phyloP scores from a whole-genome alignment of 140 eudicot genomes.

The Flaveria floridana region DNA sequence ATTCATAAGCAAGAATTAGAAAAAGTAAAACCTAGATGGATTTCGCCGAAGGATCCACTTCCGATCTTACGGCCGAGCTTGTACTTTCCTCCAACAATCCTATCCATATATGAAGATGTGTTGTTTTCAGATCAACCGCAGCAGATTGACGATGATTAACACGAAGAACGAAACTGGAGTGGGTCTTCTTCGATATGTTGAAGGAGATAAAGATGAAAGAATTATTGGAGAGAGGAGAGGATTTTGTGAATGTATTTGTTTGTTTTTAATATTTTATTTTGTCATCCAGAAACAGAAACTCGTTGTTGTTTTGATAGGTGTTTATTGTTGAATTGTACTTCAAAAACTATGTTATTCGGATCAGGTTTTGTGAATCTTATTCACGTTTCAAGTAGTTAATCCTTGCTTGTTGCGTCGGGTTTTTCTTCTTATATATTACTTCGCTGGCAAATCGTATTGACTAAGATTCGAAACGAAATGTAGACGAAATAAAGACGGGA shows the following conservation, averaged over 20 bases:
- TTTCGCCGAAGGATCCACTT: slow-evolving; percentile 95
- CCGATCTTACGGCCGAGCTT: slow-evolving; percentile 99
- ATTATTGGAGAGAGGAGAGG: slow-evolving; percentile 41
- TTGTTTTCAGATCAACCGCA: slow-evolving; percentile 21
- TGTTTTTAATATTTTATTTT: background rate
- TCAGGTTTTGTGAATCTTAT: no score
- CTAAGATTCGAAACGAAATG: no score
- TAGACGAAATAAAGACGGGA: no score
- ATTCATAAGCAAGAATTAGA: slow-evolving; percentile 13
- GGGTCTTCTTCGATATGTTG: slow-evolving; percentile 3
- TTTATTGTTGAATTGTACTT: no score
- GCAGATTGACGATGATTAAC: slow-evolving; percentile 25
- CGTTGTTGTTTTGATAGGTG: no score
- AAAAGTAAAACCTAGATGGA: slow-evolving; percentile 58
- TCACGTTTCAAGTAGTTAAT: no score
- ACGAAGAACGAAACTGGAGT: slow-evolving; percentile 21
- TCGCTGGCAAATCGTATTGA: no score
- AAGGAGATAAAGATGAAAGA: slow-evolving; percentile 37
- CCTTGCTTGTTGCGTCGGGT: no score
- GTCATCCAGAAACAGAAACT: slow-evolving; percentile 20
- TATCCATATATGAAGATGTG: slow-evolving; percentile 53
- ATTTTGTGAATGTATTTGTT: slow-evolving; percentile 13
- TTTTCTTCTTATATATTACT: no score
- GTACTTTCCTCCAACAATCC: slow-evolving; percentile 87
- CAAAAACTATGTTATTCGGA: no score